Conservation (phyloP, 768 basidiomycete species). For the Pleurotus tuber-regium region DNA sequence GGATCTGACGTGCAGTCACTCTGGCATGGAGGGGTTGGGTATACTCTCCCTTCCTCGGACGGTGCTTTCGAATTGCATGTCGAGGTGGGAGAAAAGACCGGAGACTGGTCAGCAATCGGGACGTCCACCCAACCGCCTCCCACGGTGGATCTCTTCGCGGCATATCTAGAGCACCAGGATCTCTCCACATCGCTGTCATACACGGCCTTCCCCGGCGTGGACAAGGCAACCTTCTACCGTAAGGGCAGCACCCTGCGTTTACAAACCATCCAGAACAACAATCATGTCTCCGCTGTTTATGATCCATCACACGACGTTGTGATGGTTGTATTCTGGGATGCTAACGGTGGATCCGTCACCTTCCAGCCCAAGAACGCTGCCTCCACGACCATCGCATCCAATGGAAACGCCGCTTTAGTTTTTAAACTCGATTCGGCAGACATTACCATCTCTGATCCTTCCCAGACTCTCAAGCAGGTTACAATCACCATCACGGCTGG, state of each 20-base stretch:
- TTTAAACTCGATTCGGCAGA: conserved; percentile 37
- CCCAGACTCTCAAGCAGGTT: conserved; percentile 43
- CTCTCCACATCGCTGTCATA: conserved; percentile 43
- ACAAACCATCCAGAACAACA: conserved; percentile 44
- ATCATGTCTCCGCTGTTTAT: conserved; percentile 45
- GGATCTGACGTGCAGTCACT: conserved; percentile 38
- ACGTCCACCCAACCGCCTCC: conserved; percentile 56
- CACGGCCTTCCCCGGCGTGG: conserved; percentile 52
- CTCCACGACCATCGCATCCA: conserved; percentile 32
- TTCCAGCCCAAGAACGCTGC: conserved; percentile 24
- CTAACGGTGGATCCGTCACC: conserved; percentile 38
- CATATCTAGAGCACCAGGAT: conserved; percentile 49
- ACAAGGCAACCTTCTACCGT: conserved; percentile 31
- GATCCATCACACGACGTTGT: conserved; percentile 38
- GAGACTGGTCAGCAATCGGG: conserved; percentile 62
- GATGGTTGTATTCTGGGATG: conserved; percentile 59
- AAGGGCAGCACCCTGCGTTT: conserved; percentile 33
- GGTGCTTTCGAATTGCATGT: conserved; percentile 35
- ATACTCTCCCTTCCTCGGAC: conserved; percentile 39
- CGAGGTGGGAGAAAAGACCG: conserved; percentile 46
- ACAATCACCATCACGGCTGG: conserved; percentile 34
- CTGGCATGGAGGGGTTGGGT: conserved; percentile 70
- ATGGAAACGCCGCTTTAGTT: conserved; percentile 42
- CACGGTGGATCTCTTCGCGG: conserved; percentile 63
- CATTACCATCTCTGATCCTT: conserved; percentile 64